Base-by-base conservation (phyloP, 1,284 basidiomycete genomes). In the Ceratobasidium sp. region DNA sequence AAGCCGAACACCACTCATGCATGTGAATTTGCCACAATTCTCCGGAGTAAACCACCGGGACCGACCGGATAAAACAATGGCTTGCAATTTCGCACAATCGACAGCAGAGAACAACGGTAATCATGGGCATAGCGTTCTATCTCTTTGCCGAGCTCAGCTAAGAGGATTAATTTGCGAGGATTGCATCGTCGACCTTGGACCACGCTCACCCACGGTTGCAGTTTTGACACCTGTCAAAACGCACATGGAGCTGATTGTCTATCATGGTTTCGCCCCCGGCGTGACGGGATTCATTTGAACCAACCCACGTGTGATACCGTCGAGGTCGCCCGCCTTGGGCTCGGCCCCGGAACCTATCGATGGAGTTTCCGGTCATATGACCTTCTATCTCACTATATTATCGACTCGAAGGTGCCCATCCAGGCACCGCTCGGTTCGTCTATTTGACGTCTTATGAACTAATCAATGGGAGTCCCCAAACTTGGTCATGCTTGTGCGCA, bases 211-310 rank as follows among this genome's bases (percentile, higher is more conserved):
- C 17, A 20, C 9, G 28, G 13, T 3, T 20, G 38, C 12, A 20
- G 6, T 42, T 42, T 20, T 15, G 40, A 64, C 61, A n/a, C 40
- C 61, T 44, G 61, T 44, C 61, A 64, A 44, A 10, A 17, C n/a
- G 38, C 61, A 42, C 40, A 44, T 44, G 33, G 38, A 12, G n/a
- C 61, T 64, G 40, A 64, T 64, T 64, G 40, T n/a, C 40, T 20
- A n/a, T 42, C 61, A 20, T 44, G 61, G 61, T 44, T 44, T 40
- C 15, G n/a, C 61, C 40, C 59, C 38, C 13, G 59, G 28, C 33
- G n/a, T 20, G 17, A 44, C 38, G 13, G 1, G 38, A 42, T 44
- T 44, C 23, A 44, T n/a, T 64, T 64, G 40, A 40, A 56, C 38
- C 38, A 17, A 7, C 1, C 61, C 61, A 28, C 57, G 57, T 61